Evolutionary conservation across 1,284 basidiomycete genomes (phyloP).

Genomic region (Golubevia sp.): DNA sequence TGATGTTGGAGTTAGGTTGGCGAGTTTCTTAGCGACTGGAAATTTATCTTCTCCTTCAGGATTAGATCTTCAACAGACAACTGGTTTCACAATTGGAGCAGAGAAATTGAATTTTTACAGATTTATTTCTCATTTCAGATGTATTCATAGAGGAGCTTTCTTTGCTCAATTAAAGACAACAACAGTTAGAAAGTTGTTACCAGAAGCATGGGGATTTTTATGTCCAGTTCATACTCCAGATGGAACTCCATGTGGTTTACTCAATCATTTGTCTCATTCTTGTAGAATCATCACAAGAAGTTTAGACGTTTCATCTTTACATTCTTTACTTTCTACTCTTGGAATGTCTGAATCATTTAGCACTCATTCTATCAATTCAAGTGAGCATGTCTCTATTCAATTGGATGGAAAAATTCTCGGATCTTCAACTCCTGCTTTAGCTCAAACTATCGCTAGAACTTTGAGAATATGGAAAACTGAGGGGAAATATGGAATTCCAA

Average conservation of each 20-base stretch:
- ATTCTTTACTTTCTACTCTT: slow-evolving; percentile 43
- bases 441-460: slow-evolving; percentile 51
- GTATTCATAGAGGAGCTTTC: slow-evolving; percentile 60
- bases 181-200: slow-evolving; percentile 58
- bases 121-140: slow-evolving; percentile 59
- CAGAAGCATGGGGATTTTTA: slow-evolving; percentile 61
- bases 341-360: slow-evolving; percentile 50
- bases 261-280: slow-evolving; percentile 59
- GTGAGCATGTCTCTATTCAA: slow-evolving; percentile 51
- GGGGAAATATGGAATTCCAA: slow-evolving; percentile 35
- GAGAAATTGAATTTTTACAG: slow-evolving; percentile 61
- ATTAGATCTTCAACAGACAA: slow-evolving; percentile 56
- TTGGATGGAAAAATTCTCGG: slow-evolving; percentile 55
- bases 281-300: slow-evolving; percentile 51
- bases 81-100: slow-evolving; percentile 59
- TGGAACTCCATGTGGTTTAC: slow-evolving; percentile 56
- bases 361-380: slow-evolving; percentile 19
- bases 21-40: slow-evolving; percentile 57
- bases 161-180: slow-evolving; percentile 62
- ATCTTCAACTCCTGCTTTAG: slow-evolving; percentile 49
- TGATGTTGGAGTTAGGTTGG: slow-evolving; percentile 48
- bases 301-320: slow-evolving; percentile 32
- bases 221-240: slow-evolving; percentile 61
- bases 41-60: slow-evolving; percentile 53
- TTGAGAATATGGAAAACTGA: slow-evolving; percentile 60